Evolutionary conservation across 441 rosid species (phyloP), one percentile per base, ranked within the genome.

Genomic region (Adansonia rubrostipa): DNA sequence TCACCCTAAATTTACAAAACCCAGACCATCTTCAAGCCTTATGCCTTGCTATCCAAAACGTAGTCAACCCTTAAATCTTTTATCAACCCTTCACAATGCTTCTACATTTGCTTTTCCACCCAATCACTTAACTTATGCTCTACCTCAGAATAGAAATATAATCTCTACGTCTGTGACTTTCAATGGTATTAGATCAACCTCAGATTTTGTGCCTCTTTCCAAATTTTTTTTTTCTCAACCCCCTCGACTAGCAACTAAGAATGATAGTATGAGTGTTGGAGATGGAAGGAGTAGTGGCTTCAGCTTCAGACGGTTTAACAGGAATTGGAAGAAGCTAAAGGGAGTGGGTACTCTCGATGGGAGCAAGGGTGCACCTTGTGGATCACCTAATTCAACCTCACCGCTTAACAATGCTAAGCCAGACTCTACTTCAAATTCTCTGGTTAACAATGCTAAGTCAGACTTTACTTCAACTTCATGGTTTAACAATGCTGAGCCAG

Each of bases 161-260:
- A 53, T 72, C 22, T 79, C 67, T 28, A 69, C 78, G 77, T 78
- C 54, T 71, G 19, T 76, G 60, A 76, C 86, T 68, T 79, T 80
- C 45, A 72, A 58, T 60, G 75, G 74, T 65, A 69, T 72, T 50
- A 78, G 82, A 48, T 63, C 76, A 24, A 64, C 80, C 64, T 80
- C 80, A 28, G 71, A 74, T 73, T 78, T 17, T 75, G 68, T 57
- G 28, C 79, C 81, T 17, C 79, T 82, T 78, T 66, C 78, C 24
- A 75, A 71, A 82, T 84, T 89, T 78, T 82, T 13, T 78, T 89
- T 88, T 76, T 90, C 91, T 51, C 87, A 84, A 78, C 79, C 79
- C 64, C 80, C 88, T 6, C 74, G 13, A 71, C 70, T 67, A 48
- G 82, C 53, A 61, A 56, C 62, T 54, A 83, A 76, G 71, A 76